A percentile compares a stretch with the other conserved stretches of the same genome.
Evolutionary conservation across 805 yeast genomes (phyloP).

Genomic region (Cyberlindnera lachancei): DNA sequence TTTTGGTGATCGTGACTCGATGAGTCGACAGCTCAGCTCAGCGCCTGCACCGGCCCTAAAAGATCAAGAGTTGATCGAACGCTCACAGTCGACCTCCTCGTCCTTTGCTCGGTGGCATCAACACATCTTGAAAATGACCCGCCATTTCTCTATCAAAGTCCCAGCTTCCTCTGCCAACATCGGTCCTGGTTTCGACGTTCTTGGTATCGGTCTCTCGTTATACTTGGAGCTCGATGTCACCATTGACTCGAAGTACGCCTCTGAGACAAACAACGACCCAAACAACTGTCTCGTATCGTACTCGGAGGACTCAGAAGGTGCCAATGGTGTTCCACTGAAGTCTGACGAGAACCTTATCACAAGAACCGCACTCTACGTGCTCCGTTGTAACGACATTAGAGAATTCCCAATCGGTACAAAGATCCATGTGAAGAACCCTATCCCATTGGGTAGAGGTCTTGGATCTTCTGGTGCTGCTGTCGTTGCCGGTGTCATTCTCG

Average conservation of each 20-base stretch:
- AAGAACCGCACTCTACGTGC: conserved; percentile 83
- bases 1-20: no score
- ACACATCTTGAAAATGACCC: conserved; percentile 36
- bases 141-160: conserved; percentile 57
- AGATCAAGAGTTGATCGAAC: no score
- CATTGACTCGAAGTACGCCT: conserved; percentile 44
- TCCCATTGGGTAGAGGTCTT: conserved; percentile 93
- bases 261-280: conserved; percentile 48
- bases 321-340: conserved; percentile 66
- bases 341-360: conserved; percentile 84
- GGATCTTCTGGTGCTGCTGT: conserved; percentile 99
- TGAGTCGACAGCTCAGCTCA: no score
- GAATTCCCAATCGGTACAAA: conserved; percentile 80
- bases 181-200: conserved; percentile 97
- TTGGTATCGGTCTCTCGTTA: conserved; percentile 82
- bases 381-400: conserved; percentile 72
- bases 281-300: conserved; percentile 65
- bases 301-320: conserved; percentile 67
- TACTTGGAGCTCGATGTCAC: conserved; percentile 64
- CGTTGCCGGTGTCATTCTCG: conserved; percentile 91
- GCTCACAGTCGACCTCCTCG: no score
- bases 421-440: conserved; percentile 78
- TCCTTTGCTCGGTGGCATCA: no score
- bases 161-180: conserved; percentile 98
- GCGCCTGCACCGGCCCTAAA: no score